Evolutionary conservation across 306 rosid species (phyloP).

Genomic region (Lotus japonicus): DNA sequence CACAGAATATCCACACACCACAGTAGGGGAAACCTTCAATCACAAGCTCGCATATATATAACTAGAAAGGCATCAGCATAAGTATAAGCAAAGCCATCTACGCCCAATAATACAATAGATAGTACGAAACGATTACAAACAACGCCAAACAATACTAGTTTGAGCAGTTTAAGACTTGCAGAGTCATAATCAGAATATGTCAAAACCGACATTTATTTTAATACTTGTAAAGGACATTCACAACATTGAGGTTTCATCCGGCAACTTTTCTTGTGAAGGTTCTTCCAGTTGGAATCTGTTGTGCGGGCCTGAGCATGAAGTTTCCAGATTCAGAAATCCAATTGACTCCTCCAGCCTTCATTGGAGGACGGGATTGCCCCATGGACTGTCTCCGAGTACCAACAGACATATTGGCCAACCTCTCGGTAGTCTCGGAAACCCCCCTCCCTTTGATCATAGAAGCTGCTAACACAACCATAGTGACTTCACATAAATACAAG

Average conservation of each 20-base stretch:
- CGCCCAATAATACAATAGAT: background rate
- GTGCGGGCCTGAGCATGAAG: constrained; percentile 50
- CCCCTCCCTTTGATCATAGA: constrained; percentile 56
- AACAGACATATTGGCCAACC: constrained; percentile 64
- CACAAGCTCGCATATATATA: background rate
- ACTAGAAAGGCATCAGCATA: background rate
- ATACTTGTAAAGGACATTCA: background rate
- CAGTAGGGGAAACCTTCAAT: background rate
- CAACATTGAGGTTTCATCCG: constrained; percentile 32
- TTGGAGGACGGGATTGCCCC: constrained; percentile 53
- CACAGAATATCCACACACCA: no score
- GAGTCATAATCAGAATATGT: background rate
- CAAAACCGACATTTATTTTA: background rate
- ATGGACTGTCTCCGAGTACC: constrained; percentile 44
- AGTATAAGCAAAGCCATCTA: background rate
- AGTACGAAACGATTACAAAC: background rate
- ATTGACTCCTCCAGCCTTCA: constrained; percentile 73
- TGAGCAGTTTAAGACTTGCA: background rate
- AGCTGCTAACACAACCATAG: constrained; percentile 30
- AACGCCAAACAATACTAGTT: background rate
- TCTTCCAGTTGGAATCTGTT: constrained; percentile 52
- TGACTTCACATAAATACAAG: background rate
- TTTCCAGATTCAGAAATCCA: constrained; percentile 68
- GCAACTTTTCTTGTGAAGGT: constrained; percentile 64
- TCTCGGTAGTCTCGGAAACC: constrained; percentile 67